Evolutionary conservation across 495 filamentous ascomycete species (phyloP).

Genomic region (Hyaloscypha finlandica): DNA sequence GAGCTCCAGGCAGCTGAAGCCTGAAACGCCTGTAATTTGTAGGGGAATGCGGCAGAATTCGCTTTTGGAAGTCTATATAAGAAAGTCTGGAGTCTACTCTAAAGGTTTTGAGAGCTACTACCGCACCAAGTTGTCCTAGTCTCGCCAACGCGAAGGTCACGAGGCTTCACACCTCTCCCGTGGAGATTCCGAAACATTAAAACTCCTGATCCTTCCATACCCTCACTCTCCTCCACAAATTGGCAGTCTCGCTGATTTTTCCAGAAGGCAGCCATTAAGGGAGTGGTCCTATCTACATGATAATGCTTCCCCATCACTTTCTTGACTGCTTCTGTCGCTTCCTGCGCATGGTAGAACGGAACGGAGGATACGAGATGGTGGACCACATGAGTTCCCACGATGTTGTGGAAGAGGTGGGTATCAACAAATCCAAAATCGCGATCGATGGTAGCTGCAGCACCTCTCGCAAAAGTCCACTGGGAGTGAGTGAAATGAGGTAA

Average conservation of each 20-base stretch:
- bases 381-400: conserved; percentile 69
- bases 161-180: conserved; percentile 1
- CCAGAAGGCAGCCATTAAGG: conserved; percentile 47
- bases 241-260: conserved; percentile 37
- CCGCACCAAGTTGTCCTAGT: conserved; percentile 1
- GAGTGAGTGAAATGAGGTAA: conserved; percentile 63
- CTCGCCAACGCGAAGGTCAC: not conserved
- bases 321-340: conserved; percentile 64
- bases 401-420: conserved; percentile 67
- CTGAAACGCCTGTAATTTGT: too few species aligned
- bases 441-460: conserved; percentile 67
- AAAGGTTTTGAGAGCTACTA: not conserved
- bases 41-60: too few species aligned
- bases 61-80: not conserved
- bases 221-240: not conserved
- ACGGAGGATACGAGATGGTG: conserved; percentile 68
- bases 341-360: conserved; percentile 69
- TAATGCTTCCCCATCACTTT: conserved; percentile 53
- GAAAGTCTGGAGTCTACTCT: not conserved
- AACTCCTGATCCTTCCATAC: conserved; percentile 3
- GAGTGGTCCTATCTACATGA: conserved; percentile 46
- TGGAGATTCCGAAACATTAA: conserved; percentile 6
- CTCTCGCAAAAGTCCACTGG: conserved; percentile 67
- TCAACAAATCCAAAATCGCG: conserved; percentile 70
- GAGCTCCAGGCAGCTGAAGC: too few species aligned